Conservation (phyloP, 768 basidiomycete species). For the Termitomyces bulborhizus region DNA sequence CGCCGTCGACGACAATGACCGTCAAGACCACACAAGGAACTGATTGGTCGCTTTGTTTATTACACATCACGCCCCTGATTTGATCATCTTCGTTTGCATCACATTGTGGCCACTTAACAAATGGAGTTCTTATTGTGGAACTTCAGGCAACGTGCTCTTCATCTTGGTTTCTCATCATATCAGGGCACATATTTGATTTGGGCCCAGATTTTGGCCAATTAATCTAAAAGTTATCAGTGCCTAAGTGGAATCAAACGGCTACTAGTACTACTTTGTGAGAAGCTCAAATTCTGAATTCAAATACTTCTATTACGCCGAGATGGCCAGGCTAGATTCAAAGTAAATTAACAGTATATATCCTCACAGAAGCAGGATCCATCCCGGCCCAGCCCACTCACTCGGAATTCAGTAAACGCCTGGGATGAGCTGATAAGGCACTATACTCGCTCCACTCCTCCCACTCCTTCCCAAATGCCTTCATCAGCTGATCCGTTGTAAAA, state of each 20-base stretch:
- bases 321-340: no score
- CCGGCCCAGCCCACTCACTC: no score
- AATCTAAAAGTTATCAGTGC: no score
- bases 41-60: constrained; percentile 13
- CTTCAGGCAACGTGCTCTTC: background rate
- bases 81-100: background rate
- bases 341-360: no score
- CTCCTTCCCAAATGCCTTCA: constrained; percentile 24
- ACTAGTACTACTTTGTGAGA: no score
- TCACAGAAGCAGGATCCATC: no score
- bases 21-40: constrained; percentile 12
- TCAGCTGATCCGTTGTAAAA: constrained; percentile 16
- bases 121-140: background rate
- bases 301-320: no score
- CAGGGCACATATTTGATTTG: background rate
- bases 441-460: constrained; percentile 23
- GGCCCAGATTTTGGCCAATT: no score
- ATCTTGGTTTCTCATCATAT: no score
- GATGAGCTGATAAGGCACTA: constrained; percentile 21
- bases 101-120: background rate
- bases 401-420: constrained; percentile 14
- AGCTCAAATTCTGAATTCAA: no score
- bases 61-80: constrained; percentile 7
- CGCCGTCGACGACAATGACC: constrained; percentile 15
- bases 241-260: no score